These are phyloP conservation scores for Pelargonium myrrhifolium DNA, from an alignment of 441 rosid genomes.

Conservation along the genomic window DNA sequence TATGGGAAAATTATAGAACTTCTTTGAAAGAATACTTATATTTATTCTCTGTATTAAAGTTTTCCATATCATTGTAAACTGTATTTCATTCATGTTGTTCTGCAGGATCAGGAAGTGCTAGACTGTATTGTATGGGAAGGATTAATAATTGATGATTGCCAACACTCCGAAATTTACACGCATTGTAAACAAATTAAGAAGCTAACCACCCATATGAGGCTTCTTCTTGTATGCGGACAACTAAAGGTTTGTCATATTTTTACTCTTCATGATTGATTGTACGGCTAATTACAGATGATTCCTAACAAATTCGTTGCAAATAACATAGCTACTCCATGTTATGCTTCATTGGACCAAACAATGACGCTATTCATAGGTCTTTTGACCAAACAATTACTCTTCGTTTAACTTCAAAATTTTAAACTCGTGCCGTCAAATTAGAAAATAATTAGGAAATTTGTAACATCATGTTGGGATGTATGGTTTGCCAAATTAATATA, in stretches of 20 bases:
- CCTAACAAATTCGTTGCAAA: too few species aligned
- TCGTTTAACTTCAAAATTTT: too few species aligned
- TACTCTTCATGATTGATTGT: constrained; percentile 2
- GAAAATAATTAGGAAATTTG: too few species aligned
- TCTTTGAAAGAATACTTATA: background rate
- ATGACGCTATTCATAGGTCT: too few species aligned
- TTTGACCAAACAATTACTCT: too few species aligned
- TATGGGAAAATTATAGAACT: background rate
- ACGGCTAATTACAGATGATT: too few species aligned
- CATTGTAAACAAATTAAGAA: constrained; percentile 34
- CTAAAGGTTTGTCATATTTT: constrained; percentile 37
- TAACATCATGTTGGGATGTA: too few species aligned
- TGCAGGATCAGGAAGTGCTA: constrained; percentile 44
- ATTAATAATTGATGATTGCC: constrained; percentile 48
- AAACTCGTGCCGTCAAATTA: too few species aligned
- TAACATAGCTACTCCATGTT: too few species aligned
- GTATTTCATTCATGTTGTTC: constrained; percentile 9
- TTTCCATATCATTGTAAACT: background rate
- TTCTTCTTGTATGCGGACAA: constrained; percentile 44
- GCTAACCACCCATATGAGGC: constrained; percentile 35
- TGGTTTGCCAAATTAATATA: too few species aligned
- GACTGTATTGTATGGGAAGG: constrained; percentile 40
- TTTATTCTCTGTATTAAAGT: background rate
- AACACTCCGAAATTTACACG: constrained; percentile 21
- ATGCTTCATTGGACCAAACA: too few species aligned